Evolutionary conservation across 805 yeast genomes (phyloP), one percentile per base, ranked within the genome.

Genomic region (Wickerhamiella lipophila): DNA sequence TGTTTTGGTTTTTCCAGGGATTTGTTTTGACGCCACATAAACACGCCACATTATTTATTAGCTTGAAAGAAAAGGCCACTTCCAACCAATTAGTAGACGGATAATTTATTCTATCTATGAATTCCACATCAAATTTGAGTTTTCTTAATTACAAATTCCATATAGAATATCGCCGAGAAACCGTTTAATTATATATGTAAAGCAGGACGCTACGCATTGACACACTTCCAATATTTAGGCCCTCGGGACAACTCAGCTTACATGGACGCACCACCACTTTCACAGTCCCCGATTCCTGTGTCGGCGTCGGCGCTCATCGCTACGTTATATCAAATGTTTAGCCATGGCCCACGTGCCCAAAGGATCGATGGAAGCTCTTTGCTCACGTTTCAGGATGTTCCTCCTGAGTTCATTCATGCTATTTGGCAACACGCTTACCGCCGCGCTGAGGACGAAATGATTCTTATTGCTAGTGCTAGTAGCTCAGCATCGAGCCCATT

Each of bases 351-450:
- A 25, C 39, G 42, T 4, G 48, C 42, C 26, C 48, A 45, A 21
- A 47, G 58, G 15, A 49, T 66, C 42, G 69, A 65, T 48, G 60
- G 62, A 27, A 55, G 60, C 40, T 56, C 64, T n/a, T 46, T 56
- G 13, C 34, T 66, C n/a, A 48, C 55, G 7, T 51, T 65, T n/a
- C 63, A 62, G 42, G 59, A 51, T 15, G 55, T 59, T 9, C 70
- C 69, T 29, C 60, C 58, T 15, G 55, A 60, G 22, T 59, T 66
- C 25, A 48, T 67, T 23, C 55, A 61, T 9, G 46, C 59, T 8
- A 50, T 67, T 5, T 66, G 71, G 68, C 64, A 60, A 36, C 72
- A 68, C 49, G 69, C 71, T 3, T 57, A 59, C 44, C 56, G 61
- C 39, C 61, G 70, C 15, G 59, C 63, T 6, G 72, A 68, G 53